Percentiles rank a stretch among this genome's conserved stretches.
These are phyloP conservation scores for Aspergillus sp. DNA, from an alignment of 2,329 filamentous ascomycete genomes.

Conservation along the genomic window DNA sequence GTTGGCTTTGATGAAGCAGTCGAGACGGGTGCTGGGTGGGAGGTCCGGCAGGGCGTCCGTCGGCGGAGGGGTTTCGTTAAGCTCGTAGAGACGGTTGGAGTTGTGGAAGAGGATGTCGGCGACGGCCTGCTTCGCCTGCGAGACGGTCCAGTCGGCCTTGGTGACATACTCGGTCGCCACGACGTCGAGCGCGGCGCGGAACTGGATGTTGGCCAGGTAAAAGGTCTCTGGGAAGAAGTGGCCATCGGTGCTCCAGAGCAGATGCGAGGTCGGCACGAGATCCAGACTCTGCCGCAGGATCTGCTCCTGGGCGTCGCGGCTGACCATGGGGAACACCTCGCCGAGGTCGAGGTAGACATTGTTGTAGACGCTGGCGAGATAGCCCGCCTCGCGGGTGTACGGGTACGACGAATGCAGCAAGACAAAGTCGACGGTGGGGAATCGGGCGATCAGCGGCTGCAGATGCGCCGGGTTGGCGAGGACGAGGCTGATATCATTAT, in stretches of 20 bases:
- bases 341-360: constrained; percentile 84
- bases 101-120: constrained; percentile 73
- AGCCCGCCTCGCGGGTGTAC: constrained; percentile 74
- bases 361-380: constrained; percentile 71
- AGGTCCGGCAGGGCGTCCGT: constrained; percentile 4
- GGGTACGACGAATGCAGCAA: constrained; percentile 80
- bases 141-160: constrained; percentile 59
- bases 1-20: constrained; percentile 52
- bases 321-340: constrained; percentile 77
- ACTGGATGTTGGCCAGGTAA: constrained; percentile 69
- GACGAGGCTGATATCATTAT: constrained; percentile 71
- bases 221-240: constrained; percentile 79
- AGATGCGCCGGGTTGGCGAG: constrained; percentile 73
- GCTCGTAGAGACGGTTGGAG: constrained; percentile 70
- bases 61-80: constrained; percentile 45
- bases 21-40: constrained; percentile 27
- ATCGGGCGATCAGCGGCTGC: constrained; percentile 69
- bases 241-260: constrained; percentile 78
- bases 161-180: constrained; percentile 67
- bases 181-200: constrained; percentile 67
- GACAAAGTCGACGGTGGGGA: constrained; percentile 70
- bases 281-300: constrained; percentile 73
- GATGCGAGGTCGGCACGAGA: constrained; percentile 70
- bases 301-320: constrained; percentile 70
- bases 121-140: constrained; percentile 63